Evolutionary conservation across 495 filamentous ascomycete species (phyloP), one percentile per base, ranked within the genome.

Genomic region (Aspergillus saccharolyticus): DNA sequence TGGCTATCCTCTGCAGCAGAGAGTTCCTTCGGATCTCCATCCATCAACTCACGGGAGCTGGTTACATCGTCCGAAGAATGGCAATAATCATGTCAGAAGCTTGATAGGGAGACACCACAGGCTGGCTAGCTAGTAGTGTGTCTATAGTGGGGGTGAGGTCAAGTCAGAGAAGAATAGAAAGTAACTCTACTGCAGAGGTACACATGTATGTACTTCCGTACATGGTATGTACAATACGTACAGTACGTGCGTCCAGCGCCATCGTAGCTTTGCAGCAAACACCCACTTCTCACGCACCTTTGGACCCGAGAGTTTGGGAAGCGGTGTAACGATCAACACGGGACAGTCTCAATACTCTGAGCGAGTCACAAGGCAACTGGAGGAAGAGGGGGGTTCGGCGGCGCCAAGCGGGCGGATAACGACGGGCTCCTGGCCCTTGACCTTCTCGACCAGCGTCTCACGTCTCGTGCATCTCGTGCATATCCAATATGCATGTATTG

Each of bases 241-340:
- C 46, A 47, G 44, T 21, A 8, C 44, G 12, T 47, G 10, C 55
- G 51, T 44, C 33, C 39, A 57, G 55, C 55, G 44, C n/a, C 24
- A 45, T 44, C 33, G 42, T 21, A 54, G 9, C n/a, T 14, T 9
- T 54, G 33, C 16, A n/a, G 22, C 52, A 44, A 22, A 30, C 42
- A 44, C n/a, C 22, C 16, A 15, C 33, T 2, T 2, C 4, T 10
- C 42, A 59, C 44, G 25, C 28, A 43, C 54, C 45, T 51, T 47
- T 53, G 16, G 60, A 62, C 60, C 60, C 60, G 56, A 58, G 52
- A 52, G 20, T 58, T 47, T 62, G 60, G 60, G 51, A 62, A 58
- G 60, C 55, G 60, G 60, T 62, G 60, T 52, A 56, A 56, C 55
- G 53, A 61, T 61, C 53, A 61, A 47, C 56, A 22, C 30, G 54